Base-by-base conservation (phyloP, 2,329 filamentous ascomycete genomes). In the Phialophora verrucosa region DNA sequence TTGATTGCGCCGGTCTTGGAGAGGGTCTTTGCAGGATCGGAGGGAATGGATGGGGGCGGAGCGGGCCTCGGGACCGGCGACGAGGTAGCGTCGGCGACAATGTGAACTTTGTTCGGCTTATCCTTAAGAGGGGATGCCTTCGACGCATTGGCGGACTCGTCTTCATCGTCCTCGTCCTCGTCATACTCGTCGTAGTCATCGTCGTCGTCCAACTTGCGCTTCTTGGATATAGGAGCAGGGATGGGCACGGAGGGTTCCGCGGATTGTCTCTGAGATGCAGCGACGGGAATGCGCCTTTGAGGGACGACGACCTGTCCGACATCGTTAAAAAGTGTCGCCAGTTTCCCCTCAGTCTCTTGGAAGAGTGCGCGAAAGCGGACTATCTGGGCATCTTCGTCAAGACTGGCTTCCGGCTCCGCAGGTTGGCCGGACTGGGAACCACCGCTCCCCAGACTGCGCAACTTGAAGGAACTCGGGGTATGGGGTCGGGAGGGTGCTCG, bases 181-280 rank as follows among this genome's bases (percentile, higher is more conserved):
- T 94, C 91, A 71, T 90, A 91, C 75, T 94, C 93, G 79, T 94
- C 90, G 74, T 93, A 90, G 76, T 94, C 91, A 73, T 93, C 83
- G 23, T 94, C 93, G 76, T 87, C 84, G 76, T 87, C 84, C 74
- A 91, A 86, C 77, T 90, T 90, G 55, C 88, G 84, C 79, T 91
- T 90, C 80, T 95, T 97, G 65, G 69, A 86, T 79, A 78, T 72
- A 42, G 74, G 73, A 32, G 73, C 70, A 77, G 80, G 83, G 78
- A 77, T 72, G 75, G 81, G 73, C 68, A 70, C 75, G 77, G 74
- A 79, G 72, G 83, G 81, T 72, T 87, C 81, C 63, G 84, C 81
- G 63, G 84, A 81, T 73, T 86, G 82, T 77, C 76, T 69, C 66
- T 74, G 58, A 62, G 72, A 62, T 59, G 77, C 74, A 84, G 67